Evolutionary conservation across 208 protist species (phyloP).

Genomic region (Lotmaria passim): DNA sequence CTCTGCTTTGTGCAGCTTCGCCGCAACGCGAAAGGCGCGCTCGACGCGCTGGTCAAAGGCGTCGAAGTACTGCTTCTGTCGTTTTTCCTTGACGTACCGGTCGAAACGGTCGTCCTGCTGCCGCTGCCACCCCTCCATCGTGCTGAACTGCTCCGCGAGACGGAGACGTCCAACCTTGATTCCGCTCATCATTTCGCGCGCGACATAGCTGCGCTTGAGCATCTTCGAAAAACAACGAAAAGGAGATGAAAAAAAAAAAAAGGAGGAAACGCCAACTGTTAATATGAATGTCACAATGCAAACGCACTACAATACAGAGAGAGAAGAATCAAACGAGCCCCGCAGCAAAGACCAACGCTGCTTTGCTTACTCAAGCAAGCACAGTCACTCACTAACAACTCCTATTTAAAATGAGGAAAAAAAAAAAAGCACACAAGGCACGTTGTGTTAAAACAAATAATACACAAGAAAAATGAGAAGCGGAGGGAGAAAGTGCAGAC

Average conservation of each 20-base stretch:
- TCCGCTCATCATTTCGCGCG: slow-evolving; percentile 47
- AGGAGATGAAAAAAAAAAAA: no score
- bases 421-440: no score
- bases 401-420: no score
- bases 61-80: slow-evolving; percentile 72
- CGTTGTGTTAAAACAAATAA: no score
- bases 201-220: slow-evolving; percentile 10
- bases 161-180: slow-evolving; percentile 70
- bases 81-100: slow-evolving; percentile 71
- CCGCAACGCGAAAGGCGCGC: slow-evolving; percentile 64
- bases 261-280: not conserved
- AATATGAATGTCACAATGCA: not conserved
- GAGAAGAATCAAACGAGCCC: no score
- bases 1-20: slow-evolving; percentile 73
- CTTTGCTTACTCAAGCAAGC: no score
- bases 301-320: no score
- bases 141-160: slow-evolving; percentile 79
- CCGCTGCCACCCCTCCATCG: slow-evolving; percentile 83
- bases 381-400: no score
- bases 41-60: slow-evolving; percentile 89
- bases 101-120: slow-evolving; percentile 71
- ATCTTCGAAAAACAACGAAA: slow-evolving; percentile 17
- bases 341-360: no score
- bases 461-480: no score
- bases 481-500: no score